Conservation (phyloP, 352 stramenopile genomes). For the Phytophthora niederhauseri region DNA sequence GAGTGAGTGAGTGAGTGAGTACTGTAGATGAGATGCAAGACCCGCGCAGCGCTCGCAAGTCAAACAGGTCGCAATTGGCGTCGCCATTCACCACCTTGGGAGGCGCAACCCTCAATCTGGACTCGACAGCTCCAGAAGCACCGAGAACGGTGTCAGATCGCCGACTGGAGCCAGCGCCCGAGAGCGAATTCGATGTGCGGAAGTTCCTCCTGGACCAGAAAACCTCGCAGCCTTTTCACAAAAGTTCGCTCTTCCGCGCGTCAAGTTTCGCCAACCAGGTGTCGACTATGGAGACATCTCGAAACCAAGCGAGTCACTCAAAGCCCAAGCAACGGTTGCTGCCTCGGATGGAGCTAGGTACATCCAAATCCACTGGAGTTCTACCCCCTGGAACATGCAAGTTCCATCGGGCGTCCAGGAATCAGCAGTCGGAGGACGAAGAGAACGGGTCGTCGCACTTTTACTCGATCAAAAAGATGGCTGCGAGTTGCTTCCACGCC, state of each 20-base stretch:
- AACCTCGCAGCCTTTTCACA: conserved; percentile 49
- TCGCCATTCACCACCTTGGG: conserved; percentile 49
- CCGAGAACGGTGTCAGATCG: too few species aligned
- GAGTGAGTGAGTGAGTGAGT: too few species aligned
- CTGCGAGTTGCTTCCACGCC: conserved; percentile 71
- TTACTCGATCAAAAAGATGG: conserved; percentile 80
- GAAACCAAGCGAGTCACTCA: neutral
- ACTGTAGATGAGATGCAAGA: too few species aligned
- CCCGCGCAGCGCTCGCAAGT: too few species aligned
- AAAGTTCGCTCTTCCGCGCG: conserved; percentile 64
- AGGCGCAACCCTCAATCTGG: conserved; percentile 19
- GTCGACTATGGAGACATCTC: conserved; percentile 15
- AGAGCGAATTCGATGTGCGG: conserved; percentile 63
- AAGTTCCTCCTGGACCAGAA: conserved; percentile 77
- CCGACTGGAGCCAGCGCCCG: neutral
- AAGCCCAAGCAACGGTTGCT: conserved; percentile 15
- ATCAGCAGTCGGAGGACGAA: conserved; percentile 38
- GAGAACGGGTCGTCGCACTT: conserved; percentile 58
- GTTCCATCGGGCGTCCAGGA: neutral
- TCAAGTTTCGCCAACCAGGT: conserved; percentile 35
- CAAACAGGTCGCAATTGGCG: too few species aligned
- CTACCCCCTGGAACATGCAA: too few species aligned
- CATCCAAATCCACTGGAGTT: conserved; percentile 27
- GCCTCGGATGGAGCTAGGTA: conserved; percentile 41
- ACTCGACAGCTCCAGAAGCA: conserved; percentile 14